A percentile compares a stretch with the other conserved stretches of the same genome.
Conservation (phyloP, 2,329 filamentous ascomycete species). For the Didymella keratinophila region DNA sequence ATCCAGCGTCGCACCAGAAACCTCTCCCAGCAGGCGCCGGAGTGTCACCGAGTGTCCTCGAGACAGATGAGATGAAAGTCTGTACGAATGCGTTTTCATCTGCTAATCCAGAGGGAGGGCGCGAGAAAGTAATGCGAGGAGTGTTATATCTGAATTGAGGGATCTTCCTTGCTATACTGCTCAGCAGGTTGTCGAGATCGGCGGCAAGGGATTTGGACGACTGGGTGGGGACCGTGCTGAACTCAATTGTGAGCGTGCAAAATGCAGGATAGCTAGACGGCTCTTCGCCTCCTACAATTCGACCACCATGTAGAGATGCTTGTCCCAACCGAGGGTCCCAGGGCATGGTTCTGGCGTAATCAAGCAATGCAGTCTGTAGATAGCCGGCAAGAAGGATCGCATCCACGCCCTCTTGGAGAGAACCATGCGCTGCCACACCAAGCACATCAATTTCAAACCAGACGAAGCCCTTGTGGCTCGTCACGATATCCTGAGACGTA, state of each 20-base stretch:
- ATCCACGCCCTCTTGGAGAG: neutral
- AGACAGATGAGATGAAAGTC: conserved; percentile 1
- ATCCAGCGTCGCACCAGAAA: conserved; percentile 63
- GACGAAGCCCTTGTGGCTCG: neutral
- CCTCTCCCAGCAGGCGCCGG: conserved; percentile 30
- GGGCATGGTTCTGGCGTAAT: neutral
- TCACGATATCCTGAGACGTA: neutral
- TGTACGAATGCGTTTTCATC: conserved; percentile 1
- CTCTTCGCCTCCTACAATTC: neutral
- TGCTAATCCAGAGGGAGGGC: neutral
- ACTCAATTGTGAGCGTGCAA: conserved; percentile 54
- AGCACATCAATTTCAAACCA: neutral
- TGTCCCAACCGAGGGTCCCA: neutral
- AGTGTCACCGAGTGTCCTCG: neutral
- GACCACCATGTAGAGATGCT: neutral
- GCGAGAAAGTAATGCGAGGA: conserved; percentile 47
- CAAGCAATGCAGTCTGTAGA: neutral
- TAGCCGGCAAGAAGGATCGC: neutral
- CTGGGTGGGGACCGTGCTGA: conserved; percentile 59
- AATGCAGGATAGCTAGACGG: neutral
- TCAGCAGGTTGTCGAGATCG: conserved; percentile 1
- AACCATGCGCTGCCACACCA: neutral
- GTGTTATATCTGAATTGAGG: conserved; percentile 1
- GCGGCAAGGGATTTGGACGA: conserved; percentile 29
- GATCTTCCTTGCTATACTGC: neutral